phyloP scores from a whole-genome alignment of 2,329 filamentous ascomycete genomes.

The Pestalotiopsis sp. region DNA sequence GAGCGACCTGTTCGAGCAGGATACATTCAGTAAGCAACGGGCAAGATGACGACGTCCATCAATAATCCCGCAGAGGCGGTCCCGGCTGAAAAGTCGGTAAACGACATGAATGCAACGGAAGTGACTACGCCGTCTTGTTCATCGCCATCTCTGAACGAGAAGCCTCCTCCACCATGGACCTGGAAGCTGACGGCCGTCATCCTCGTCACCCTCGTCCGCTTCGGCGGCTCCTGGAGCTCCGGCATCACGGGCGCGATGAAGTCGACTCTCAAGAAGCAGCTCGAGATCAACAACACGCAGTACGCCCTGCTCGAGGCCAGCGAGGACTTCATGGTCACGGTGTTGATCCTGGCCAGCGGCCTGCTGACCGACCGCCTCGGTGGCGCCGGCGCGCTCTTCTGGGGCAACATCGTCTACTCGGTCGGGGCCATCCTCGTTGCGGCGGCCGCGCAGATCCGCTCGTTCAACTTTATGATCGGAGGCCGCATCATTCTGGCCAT shows the following conservation, averaged over 20 bases:
- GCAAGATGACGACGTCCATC: background rate
- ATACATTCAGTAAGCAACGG: no score
- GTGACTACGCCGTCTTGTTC: background rate
- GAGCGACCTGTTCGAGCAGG: no score
- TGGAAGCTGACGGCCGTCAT: constrained; percentile 47
- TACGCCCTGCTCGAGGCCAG: constrained; percentile 62
- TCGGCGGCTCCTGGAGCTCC: constrained; percentile 61
- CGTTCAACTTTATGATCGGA: constrained; percentile 63
- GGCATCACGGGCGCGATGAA: constrained; percentile 65
- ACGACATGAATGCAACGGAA: background rate
- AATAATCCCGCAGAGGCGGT: background rate
- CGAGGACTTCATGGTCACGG: constrained; percentile 64
- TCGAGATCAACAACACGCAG: constrained; percentile 62
- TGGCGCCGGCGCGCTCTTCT: constrained; percentile 60
- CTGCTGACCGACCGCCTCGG: constrained; percentile 61
- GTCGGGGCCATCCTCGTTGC: constrained; percentile 62
- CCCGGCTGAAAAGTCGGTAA: background rate
- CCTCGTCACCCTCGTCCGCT: constrained; percentile 57
- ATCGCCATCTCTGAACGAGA: background rate
- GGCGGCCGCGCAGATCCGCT: constrained; percentile 56
- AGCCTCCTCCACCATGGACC: constrained; percentile 11
- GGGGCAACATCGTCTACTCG: constrained; percentile 62
- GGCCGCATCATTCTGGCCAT: constrained; percentile 58
- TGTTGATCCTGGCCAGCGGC: constrained; percentile 56
- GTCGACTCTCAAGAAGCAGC: constrained; percentile 61